Conservation (phyloP, 768 basidiomycete genomes). For the Termitomyces sp. region DNA sequence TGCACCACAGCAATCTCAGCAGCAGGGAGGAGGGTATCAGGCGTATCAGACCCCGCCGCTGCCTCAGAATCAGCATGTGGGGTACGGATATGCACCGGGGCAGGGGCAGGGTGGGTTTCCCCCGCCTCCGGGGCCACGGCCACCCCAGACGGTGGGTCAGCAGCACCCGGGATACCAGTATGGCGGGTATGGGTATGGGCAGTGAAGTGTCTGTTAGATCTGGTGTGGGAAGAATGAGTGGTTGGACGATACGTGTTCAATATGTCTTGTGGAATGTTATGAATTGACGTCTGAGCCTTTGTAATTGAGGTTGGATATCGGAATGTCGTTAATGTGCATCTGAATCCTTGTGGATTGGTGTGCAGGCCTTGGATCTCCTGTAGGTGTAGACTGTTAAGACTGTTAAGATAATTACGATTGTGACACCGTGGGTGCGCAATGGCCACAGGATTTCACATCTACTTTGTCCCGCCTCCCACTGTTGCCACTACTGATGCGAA, state of each 20-base stretch:
- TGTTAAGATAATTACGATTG: no score
- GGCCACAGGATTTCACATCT: no score
- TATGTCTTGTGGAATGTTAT: background rate
- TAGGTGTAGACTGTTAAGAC: no score
- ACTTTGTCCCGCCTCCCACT: no score
- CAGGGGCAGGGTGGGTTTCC: background rate
- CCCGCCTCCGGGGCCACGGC: background rate
- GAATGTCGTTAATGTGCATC: no score
- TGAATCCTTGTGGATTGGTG: no score
- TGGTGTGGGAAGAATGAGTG: no score
- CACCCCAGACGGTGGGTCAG: background rate
- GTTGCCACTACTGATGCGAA: no score
- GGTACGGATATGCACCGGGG: background rate
- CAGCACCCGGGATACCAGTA: background rate
- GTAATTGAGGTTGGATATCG: no score
- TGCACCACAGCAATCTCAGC: slow-evolving; percentile 9
- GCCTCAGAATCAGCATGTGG: background rate
- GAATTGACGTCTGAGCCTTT: background rate
- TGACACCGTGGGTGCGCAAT: no score
- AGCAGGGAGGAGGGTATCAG: background rate
- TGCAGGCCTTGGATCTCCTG: no score
- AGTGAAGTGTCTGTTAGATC: background rate
- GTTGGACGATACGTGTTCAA: background rate
- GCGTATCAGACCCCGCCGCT: background rate
- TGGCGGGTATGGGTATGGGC: background rate